phyloP scores from a whole-genome alignment of 192 early-diverging fungal genomes.

The Kappamyces sp. region DNA sequence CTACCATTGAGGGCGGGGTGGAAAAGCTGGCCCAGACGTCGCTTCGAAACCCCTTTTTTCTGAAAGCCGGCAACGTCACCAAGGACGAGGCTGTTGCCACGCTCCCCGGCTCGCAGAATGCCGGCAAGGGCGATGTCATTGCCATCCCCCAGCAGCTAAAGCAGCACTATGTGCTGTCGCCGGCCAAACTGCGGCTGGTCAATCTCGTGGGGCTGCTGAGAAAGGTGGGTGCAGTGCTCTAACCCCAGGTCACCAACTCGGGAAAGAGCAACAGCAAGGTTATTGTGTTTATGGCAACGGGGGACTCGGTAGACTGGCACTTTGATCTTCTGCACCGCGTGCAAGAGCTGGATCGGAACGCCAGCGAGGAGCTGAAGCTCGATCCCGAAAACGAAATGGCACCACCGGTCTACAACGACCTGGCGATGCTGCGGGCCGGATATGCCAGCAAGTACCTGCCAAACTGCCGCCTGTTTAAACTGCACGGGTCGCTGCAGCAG shows the following conservation, averaged over 20 bases:
- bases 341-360: slow-evolving; percentile 19
- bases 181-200: slow-evolving; percentile 89
- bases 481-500: slow-evolving; percentile 88
- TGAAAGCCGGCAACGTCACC: slow-evolving; percentile 55
- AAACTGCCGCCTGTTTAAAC: slow-evolving; percentile 65
- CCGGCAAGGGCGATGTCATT: slow-evolving; percentile 33
- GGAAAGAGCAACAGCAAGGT: slow-evolving; percentile 48
- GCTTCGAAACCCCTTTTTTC: slow-evolving; percentile 71
- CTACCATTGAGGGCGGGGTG: slow-evolving; percentile 84
- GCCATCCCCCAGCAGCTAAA: slow-evolving; percentile 81
- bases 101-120: slow-evolving; percentile 22
- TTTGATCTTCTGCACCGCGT: slow-evolving; percentile 60
- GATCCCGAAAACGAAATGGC: slow-evolving; percentile 20
- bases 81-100: slow-evolving; percentile 20
- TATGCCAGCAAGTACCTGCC: slow-evolving; percentile 60
- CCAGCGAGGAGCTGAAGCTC: slow-evolving; percentile 19
- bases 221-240: slow-evolving; percentile 28
- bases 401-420: slow-evolving; percentile 17
- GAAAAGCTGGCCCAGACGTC: slow-evolving; percentile 71
- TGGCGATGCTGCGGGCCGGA: slow-evolving; percentile 25
- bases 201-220: slow-evolving; percentile 73
- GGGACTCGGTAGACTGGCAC: slow-evolving; percentile 94
- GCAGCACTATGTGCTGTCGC: slow-evolving; percentile 77
- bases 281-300: slow-evolving; percentile 92
- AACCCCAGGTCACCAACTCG: slow-evolving; percentile 30